Evolutionary conservation across 2,329 filamentous ascomycete genomes (phyloP).

Genomic region (Xylaria sp.): DNA sequence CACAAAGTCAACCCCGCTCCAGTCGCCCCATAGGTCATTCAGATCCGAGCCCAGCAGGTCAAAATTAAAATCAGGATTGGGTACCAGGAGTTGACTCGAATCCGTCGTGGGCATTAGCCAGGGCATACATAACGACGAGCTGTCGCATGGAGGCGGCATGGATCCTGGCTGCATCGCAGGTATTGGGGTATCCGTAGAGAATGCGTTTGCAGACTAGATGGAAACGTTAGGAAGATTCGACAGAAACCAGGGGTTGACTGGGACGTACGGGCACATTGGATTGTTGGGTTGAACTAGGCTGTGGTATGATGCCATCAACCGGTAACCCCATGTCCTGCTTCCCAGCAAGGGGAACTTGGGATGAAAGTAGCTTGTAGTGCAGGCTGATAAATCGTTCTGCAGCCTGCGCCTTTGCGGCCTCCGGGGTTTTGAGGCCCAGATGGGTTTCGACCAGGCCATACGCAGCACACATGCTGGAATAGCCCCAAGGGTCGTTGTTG

Average conservation of each 20-base stretch:
- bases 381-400: constrained; percentile 55
- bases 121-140: constrained; percentile 29
- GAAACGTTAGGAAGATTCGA: constrained; percentile 25
- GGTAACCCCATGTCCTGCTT: constrained; percentile 26
- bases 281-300: constrained; percentile 21
- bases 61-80: constrained; percentile 50
- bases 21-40: constrained; percentile 52
- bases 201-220: constrained; percentile 39
- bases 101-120: constrained; percentile 32
- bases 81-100: constrained; percentile 33
- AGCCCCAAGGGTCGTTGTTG: constrained; percentile 60
- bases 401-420: constrained; percentile 53
- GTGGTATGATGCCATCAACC: constrained; percentile 22
- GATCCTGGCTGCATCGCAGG: constrained; percentile 21
- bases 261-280: constrained; percentile 20
- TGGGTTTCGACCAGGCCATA: constrained; percentile 55
- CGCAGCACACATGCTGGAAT: constrained; percentile 58
- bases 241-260: neutral
- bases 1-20: constrained; percentile 22
- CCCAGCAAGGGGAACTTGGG: constrained; percentile 44
- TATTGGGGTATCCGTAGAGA: constrained; percentile 31
- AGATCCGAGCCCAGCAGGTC: constrained; percentile 50
- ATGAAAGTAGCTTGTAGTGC: constrained; percentile 52
- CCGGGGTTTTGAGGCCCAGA: constrained; percentile 51
- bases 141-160: constrained; percentile 25